Evolutionary conservation across 1,284 basidiomycete species (phyloP).

Genomic region (Thecaphora frezii): DNA sequence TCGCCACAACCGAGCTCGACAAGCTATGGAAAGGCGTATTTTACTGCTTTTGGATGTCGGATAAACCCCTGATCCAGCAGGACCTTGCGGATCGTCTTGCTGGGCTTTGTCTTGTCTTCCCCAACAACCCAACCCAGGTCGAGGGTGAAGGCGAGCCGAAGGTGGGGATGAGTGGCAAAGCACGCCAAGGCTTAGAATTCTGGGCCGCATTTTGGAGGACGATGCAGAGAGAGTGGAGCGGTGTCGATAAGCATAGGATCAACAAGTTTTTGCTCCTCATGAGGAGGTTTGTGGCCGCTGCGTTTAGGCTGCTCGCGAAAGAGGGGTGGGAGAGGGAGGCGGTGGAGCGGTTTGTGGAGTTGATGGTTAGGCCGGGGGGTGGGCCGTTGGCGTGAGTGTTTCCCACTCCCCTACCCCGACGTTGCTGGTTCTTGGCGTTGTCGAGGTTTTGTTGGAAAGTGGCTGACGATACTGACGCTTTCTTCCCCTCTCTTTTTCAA

Average conservation of each 20-base stretch:
- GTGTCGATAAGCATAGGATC: constrained; percentile 75
- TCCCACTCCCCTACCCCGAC: no score
- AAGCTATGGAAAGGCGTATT: constrained; percentile 98
- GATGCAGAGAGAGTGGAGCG: constrained; percentile 85
- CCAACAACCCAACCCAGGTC: background rate
- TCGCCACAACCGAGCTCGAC: constrained; percentile 75
- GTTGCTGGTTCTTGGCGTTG: no score
- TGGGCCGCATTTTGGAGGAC: constrained; percentile 87
- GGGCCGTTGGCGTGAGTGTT: constrained; percentile 12
- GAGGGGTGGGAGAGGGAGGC: constrained; percentile 68
- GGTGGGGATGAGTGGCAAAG: constrained; percentile 31
- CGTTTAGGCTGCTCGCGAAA: constrained; percentile 76
- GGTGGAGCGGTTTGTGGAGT: constrained; percentile 8
- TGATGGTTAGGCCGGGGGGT: constrained; percentile 21
- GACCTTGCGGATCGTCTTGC: constrained; percentile 82
- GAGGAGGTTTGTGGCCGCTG: constrained; percentile 79
- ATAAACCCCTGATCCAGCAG: constrained; percentile 95
- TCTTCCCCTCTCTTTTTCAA: no score
- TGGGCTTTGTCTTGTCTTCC: constrained; percentile 64
- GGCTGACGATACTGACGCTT: no score
- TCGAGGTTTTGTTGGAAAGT: no score
- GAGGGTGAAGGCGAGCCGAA: background rate
- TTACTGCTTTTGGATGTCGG: constrained; percentile 99
- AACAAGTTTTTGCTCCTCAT: constrained; percentile 98
- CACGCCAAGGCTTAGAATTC: constrained; percentile 71